Base-by-base conservation (phyloP, 805 yeast species). In the Sungouiella thailandica region DNA sequence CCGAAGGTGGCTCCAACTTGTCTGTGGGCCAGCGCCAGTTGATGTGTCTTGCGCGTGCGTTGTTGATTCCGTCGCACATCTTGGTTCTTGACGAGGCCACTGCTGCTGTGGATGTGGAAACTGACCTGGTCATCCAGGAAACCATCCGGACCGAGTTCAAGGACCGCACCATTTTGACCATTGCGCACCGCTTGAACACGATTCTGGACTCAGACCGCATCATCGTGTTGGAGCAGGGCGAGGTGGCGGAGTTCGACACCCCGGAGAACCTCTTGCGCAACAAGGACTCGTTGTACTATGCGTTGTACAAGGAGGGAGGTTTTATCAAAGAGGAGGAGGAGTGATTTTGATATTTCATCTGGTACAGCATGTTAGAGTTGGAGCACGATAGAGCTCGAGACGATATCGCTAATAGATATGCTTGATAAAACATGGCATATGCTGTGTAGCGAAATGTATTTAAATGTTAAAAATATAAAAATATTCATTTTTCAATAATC, bases 101-200 rank as follows among this genome's bases (percentile, higher is more conserved):
- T 2, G 93, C 95, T 4, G 88, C 90, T 5, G 93, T 84, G 32
- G 95, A 84, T 59, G 89, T 83, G 23, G 86, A 83, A 52, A 84
- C 95, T 2, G 95, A 84, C 58, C 64, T 76, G 41, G 72, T 83
- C 35, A 70, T 84, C 33, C 94, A 84, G 62, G 76, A 80, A 41
- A 84, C 95, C 2, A 84, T 84, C 32, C 71, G 93, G 58, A 60
- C 70, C 1, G 87, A 83, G 26, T 84, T 84, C 52, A 74, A 76
- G 43, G 81, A 82, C 34, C 72, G 88, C 56, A 84, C 94, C 0
- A 84, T 84, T 47, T 64, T 84, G 46, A 84, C 94, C 1, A 84
- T 84, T 62, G 95, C 95, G 1, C 95, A 84, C 55, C 72, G 95
- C 64, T 65, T 84, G 50, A 81, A 84, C 55, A 84, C 94, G 2